Evolutionary conservation across 495 filamentous ascomycete species (phyloP).

Genomic region (Thermothielavioides terrestris): DNA sequence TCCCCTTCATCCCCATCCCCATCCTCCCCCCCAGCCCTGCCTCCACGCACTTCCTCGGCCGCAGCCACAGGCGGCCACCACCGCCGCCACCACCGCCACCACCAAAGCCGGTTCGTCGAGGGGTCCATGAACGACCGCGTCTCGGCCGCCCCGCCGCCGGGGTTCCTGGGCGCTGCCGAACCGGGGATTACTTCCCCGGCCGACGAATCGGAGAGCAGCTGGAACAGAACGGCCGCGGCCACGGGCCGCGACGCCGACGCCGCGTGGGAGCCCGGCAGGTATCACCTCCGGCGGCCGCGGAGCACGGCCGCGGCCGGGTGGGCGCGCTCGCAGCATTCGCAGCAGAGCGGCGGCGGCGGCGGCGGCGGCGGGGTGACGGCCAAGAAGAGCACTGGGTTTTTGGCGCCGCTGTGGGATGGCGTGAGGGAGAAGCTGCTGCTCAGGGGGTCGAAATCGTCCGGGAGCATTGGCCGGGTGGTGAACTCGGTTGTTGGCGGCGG

Average conservation of each 20-base stretch:
- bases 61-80: too few relatives aligned
- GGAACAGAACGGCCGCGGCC: not conserved
- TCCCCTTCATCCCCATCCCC: not conserved
- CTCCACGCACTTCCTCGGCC: conserved; percentile 1
- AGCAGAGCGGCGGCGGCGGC: not conserved
- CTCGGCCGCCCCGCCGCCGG: conserved; percentile 56
- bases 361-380: conserved; percentile 1
- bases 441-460: conserved; percentile 16
- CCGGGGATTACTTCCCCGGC: too few relatives aligned
- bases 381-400: conserved; percentile 19
- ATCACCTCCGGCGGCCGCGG: not conserved
- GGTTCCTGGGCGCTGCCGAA: conserved; percentile 46
- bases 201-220: too few relatives aligned
- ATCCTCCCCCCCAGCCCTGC: not conserved
- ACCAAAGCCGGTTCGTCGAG: conserved; percentile 51
- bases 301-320: conserved; percentile 1
- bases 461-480: conserved; percentile 13
- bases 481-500: conserved; percentile 2
- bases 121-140: conserved; percentile 70
- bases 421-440: conserved; percentile 22
- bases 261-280: not conserved
- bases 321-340: not conserved
- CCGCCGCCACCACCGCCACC: conserved; percentile 1
- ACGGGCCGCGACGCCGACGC: not conserved
- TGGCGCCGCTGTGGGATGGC: conserved; percentile 28